phyloP scores from a whole-genome alignment of 2,329 filamentous ascomycete genomes.

The Didymella glomerata region DNA sequence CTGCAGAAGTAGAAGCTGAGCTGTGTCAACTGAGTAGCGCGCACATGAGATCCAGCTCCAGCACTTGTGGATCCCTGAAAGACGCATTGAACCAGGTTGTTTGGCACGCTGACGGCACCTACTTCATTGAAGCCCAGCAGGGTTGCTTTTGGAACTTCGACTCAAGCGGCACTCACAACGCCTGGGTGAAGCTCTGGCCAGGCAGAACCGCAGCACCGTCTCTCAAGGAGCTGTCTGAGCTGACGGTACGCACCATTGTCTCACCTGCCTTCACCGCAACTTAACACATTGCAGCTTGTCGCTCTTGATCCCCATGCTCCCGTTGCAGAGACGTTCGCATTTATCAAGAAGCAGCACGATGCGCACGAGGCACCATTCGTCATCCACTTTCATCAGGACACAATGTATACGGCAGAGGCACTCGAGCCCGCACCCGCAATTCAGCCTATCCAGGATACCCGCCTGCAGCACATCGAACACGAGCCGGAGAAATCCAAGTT shows the following conservation, averaged over 20 bases:
- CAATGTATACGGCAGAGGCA: constrained; percentile 22
- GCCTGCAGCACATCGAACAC: constrained; percentile 4
- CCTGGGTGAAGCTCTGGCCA: constrained; percentile 34
- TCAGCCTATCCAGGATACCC: constrained; percentile 9
- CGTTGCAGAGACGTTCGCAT: constrained; percentile 34
- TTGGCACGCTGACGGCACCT: constrained; percentile 38
- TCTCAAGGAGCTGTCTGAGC: constrained; percentile 17
- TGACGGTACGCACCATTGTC: constrained; percentile 30
- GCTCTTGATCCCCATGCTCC: constrained; percentile 33
- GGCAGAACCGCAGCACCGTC: background rate
- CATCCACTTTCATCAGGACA: constrained; percentile 30
- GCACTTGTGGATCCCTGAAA: constrained; percentile 26
- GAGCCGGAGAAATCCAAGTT: constrained; percentile 5
- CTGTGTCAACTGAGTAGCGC: constrained; percentile 21
- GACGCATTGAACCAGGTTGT: constrained; percentile 21
- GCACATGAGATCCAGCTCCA: background rate
- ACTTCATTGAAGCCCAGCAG: constrained; percentile 24
- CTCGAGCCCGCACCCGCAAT: background rate
- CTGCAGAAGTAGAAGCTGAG: constrained; percentile 14
- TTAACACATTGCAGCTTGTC: constrained; percentile 32
- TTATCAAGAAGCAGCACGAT: constrained; percentile 35
- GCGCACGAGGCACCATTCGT: constrained; percentile 28
- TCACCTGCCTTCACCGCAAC: background rate
- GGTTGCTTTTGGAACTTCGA: constrained; percentile 25
- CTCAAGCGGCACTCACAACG: constrained; percentile 16